Conservation (phyloP, 495 filamentous ascomycete species). For the Penicillium mononematosum region DNA sequence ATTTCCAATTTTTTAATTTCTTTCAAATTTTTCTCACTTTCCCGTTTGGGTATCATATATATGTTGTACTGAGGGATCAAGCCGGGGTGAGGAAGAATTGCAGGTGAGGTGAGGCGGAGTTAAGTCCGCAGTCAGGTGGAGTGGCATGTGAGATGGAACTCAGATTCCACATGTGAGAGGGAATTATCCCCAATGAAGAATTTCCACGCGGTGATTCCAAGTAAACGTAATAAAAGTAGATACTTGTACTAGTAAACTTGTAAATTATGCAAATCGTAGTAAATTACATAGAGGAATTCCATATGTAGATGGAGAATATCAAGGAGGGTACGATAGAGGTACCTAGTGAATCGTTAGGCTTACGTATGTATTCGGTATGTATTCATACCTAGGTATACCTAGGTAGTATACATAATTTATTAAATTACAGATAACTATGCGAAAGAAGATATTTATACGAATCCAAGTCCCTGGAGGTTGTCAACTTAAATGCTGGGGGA, state of each 20-base stretch:
- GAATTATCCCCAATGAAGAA: not conserved
- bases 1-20: too few species aligned
- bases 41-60: not conserved
- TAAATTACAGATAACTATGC: not conserved
- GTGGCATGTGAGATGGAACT: not conserved
- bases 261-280: not conserved
- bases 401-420: not conserved
- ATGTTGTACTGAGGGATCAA: not conserved
- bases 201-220: not conserved
- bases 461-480: not conserved
- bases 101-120: not conserved
- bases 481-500: constrained; percentile 1
- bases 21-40: too few species aligned
- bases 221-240: not conserved
- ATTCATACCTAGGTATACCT: too few species aligned
- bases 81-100: not conserved
- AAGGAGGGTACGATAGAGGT: too few species aligned
- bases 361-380: not conserved
- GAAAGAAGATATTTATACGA: not conserved
- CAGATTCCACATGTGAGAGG: not conserved
- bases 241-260: not conserved
- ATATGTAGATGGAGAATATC: too few species aligned
- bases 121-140: not conserved
- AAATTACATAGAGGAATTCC: not conserved
- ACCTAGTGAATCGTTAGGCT: too few species aligned